These are phyloP conservation scores for Silene conica DNA, from an alignment of 148 eudicot genomes.

Conservation along the genomic window DNA sequence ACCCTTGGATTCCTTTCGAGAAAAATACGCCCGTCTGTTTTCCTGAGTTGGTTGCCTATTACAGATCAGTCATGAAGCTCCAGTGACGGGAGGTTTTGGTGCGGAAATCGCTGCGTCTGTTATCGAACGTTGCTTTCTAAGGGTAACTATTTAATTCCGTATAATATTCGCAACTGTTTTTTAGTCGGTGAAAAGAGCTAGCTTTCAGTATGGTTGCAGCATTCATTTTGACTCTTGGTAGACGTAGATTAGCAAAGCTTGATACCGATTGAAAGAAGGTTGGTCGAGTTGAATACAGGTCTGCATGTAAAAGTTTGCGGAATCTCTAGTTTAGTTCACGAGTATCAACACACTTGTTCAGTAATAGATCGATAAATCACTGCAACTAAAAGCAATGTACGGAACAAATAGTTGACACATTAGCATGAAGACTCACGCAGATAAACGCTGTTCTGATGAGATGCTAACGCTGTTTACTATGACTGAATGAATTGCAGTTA, in stretches of 20 bases:
- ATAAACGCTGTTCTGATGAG: too few species aligned
- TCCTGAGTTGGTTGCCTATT: slow-evolving; percentile 14
- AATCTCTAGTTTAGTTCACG: too few species aligned
- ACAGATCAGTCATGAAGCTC: slow-evolving; percentile 99
- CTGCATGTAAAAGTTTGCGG: too few species aligned
- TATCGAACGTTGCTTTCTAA: slow-evolving; percentile 85
- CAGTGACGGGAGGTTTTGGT: slow-evolving; percentile 98
- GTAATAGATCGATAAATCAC: too few species aligned
- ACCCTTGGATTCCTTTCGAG: not conserved
- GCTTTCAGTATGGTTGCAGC: not conserved
- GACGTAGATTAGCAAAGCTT: not conserved
- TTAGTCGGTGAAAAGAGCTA: not conserved
- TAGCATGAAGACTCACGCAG: too few species aligned
- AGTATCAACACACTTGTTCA: too few species aligned
- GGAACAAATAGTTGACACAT: too few species aligned
- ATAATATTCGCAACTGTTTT: too few species aligned
- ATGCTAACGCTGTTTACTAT: too few species aligned
- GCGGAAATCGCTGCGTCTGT: slow-evolving; percentile 96
- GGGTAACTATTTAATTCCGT: slow-evolving; percentile 50
- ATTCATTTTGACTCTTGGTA: not conserved
- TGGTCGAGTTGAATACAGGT: too few species aligned
- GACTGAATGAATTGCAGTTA: slow-evolving; percentile 45
- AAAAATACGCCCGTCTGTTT: slow-evolving; percentile 6
- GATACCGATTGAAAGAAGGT: too few species aligned
- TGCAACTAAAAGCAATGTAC: too few species aligned